phyloP scores from a whole-genome alignment of 345 rosid species.

The thale cress (Arabidopsis thaliana) region TAIR10.1 NC_003070.9:6864001-6864500 shows the following conservation, averaged over 20 bases:
- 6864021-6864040: neutral
- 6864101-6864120: constrained; percentile 25
- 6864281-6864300: constrained; percentile 12
- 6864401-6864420: neutral
- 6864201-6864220: constrained; percentile 10
- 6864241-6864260: neutral
- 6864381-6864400: constrained; percentile 11
- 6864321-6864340: constrained; percentile 3
- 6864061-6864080: neutral
- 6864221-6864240: neutral
- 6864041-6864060: neutral
- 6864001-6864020: neutral
- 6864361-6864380: constrained; percentile 27
- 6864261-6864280: constrained; percentile 4
- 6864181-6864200: constrained; percentile 22
- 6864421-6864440: neutral
- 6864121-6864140: constrained; percentile 34
- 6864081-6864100: neutral
- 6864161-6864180: constrained; percentile 16
- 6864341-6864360: constrained; percentile 3
- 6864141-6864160: neutral
- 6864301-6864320: neutral
- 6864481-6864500: neutral
- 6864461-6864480: neutral
- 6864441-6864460: neutral